phyloP scores from a whole-genome alignment of 768 basidiomycete species.

The Austroboletus festivus region DNA sequence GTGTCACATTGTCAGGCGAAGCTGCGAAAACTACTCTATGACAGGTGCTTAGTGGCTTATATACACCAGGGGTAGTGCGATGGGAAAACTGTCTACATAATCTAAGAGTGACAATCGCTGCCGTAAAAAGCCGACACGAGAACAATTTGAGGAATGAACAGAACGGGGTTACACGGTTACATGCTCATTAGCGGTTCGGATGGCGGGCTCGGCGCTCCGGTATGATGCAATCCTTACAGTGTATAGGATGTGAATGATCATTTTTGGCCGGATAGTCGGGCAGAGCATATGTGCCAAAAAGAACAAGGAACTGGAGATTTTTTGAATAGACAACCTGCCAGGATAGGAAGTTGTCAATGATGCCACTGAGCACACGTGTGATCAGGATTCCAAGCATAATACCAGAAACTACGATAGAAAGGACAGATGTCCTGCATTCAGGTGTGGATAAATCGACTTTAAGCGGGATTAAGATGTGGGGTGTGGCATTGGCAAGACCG shows the following conservation, averaged over 20 bases:
- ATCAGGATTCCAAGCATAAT: constrained; percentile 26
- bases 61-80: too few species aligned
- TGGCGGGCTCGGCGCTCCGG: too few species aligned
- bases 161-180: too few species aligned
- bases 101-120: too few species aligned
- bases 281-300: constrained; percentile 30
- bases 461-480: constrained; percentile 39
- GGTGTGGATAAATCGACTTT: constrained; percentile 43
- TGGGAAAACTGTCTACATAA: too few species aligned
- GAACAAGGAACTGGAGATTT: constrained; percentile 27
- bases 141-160: too few species aligned
- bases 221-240: too few species aligned
- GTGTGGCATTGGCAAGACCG: constrained; percentile 38
- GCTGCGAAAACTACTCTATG: too few species aligned
- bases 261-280: constrained; percentile 42
- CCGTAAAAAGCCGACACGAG: too few species aligned
- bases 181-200: too few species aligned
- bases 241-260: constrained; percentile 28
- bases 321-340: constrained; percentile 43
- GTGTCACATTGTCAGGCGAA: too few species aligned
- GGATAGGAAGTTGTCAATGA: constrained; percentile 37
- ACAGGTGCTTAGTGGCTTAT: too few species aligned
- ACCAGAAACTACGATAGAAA: constrained; percentile 31
- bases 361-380: constrained; percentile 33
- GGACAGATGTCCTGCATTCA: constrained; percentile 13